Evolutionary conservation across 2,329 filamentous ascomycete species (phyloP).

Genomic region (Phialophora verrucosa): DNA sequence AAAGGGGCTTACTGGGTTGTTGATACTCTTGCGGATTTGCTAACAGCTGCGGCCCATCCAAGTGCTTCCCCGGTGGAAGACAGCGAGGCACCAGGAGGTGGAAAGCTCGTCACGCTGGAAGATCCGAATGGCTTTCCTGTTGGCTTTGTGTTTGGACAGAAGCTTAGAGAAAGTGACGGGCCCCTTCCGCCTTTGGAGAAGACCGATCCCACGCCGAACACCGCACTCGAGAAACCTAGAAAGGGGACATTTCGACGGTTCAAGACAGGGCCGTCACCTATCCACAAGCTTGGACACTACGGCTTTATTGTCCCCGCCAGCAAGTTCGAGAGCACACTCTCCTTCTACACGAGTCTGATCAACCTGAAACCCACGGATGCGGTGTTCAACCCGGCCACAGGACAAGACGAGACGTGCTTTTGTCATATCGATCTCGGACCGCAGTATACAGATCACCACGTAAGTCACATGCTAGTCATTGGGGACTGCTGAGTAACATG

Average conservation of each 20-base stretch:
- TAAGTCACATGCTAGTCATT: constrained; percentile 48
- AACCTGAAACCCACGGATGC: constrained; percentile 55
- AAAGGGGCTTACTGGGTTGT: constrained; percentile 31
- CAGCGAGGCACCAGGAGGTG: constrained; percentile 35
- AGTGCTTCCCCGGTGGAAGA: constrained; percentile 26
- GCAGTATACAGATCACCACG: constrained; percentile 57
- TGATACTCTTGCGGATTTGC: constrained; percentile 27
- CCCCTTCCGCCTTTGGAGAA: constrained; percentile 17
- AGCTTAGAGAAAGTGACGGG: constrained; percentile 20
- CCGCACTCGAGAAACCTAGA: constrained; percentile 45
- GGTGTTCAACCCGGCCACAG: constrained; percentile 39
- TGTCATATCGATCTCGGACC: constrained; percentile 58
- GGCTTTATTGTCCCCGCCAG: constrained; percentile 46
- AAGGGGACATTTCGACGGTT: constrained; percentile 48
- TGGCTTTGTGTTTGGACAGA: constrained; percentile 37
- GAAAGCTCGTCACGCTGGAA: constrained; percentile 34
- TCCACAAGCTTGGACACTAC: constrained; percentile 57
- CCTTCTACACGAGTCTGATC: constrained; percentile 54
- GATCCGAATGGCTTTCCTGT: constrained; percentile 37
- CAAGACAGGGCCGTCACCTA: constrained; percentile 54
- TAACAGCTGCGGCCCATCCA: constrained; percentile 26
- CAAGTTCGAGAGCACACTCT: constrained; percentile 45
- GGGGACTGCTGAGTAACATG: constrained; percentile 20
- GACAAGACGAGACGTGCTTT: constrained; percentile 50
- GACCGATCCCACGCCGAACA: constrained; percentile 43